Evolutionary conservation across 495 filamentous ascomycete genomes (phyloP).

Genomic region (Glonium stellatum): DNA sequence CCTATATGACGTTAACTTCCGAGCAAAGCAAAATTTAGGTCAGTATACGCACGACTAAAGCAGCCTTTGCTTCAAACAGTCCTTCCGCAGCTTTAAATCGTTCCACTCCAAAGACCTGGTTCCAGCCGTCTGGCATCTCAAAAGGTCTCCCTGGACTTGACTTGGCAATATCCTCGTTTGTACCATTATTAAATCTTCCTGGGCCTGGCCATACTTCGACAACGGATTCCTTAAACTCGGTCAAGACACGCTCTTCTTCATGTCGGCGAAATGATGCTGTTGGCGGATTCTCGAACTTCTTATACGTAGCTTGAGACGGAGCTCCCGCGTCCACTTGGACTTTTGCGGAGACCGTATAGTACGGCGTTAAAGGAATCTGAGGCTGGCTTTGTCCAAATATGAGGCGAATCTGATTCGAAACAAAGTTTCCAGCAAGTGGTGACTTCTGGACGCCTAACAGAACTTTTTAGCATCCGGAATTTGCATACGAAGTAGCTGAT

Average conservation of each 20-base stretch:
- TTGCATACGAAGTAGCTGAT: slow-evolving; percentile 8
- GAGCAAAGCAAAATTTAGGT: not conserved
- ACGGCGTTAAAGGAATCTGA: slow-evolving; percentile 71
- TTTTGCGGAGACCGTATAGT: slow-evolving; percentile 81
- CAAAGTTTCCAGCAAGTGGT: slow-evolving; percentile 77
- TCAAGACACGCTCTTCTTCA: slow-evolving; percentile 87
- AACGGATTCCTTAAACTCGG: slow-evolving; percentile 95
- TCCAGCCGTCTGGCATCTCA: slow-evolving; percentile 92
- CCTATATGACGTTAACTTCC: slow-evolving; percentile 11
- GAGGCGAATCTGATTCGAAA: slow-evolving; percentile 77
- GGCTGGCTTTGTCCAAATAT: slow-evolving; percentile 71
- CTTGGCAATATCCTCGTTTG: slow-evolving; percentile 62
- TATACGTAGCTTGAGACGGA: slow-evolving; percentile 63
- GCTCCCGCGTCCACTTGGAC: slow-evolving; percentile 80
- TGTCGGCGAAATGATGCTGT: slow-evolving; percentile 65
- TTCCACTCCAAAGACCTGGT: slow-evolving; percentile 85
- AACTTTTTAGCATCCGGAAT: slow-evolving; percentile 4
- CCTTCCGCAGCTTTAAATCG: slow-evolving; percentile 79
- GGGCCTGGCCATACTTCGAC: slow-evolving; percentile 90
- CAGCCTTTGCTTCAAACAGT: slow-evolving; percentile 75
- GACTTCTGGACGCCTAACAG: slow-evolving; percentile 63
- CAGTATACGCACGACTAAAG: slow-evolving; percentile 35
- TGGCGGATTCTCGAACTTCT: slow-evolving; percentile 58
- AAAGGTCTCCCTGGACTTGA: slow-evolving; percentile 70
- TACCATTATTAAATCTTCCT: slow-evolving; percentile 55